Evolutionary conservation across 495 filamentous ascomycete species (phyloP), one percentile per base, ranked within the genome.

Genomic region (Aspergillus mulundensis): DNA sequence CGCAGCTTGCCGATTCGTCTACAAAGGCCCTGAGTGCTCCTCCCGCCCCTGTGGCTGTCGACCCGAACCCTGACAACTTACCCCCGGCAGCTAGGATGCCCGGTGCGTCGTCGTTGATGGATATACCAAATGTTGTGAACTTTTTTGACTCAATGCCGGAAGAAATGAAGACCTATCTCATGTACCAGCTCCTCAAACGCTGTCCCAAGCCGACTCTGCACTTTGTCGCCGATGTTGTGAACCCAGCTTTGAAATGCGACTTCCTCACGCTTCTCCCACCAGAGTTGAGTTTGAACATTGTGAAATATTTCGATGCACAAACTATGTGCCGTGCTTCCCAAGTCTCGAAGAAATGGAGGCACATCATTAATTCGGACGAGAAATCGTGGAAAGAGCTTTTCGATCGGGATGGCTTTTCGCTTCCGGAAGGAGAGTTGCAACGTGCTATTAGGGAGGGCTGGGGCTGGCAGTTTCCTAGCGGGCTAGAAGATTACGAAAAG

Each of bases 201-300:
- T 96, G 94, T 69, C 81, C 89, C 6, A 88, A 96, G 59, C 89
- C 90, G 19, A 96, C 92, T 0, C 78, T 99, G 1, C 91, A 91
- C 68, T 86, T 96, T 46, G 88, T 99, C 60, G 90, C 95, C 20
- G 86, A 90, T 59, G 85, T 91, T 32, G 92, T 99, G 54, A 96
- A 96, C 67, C 95, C 95, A 6, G 91, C 93, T n/a, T 71, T 99
- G 57, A 96, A 95, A 70, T 95, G 90, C 65, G 93, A 99, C 66
- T 95, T 96, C 63, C 66, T 99, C 56, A 78, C 80, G 38, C 78
- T 89, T 55, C 81, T 99, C 16, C 94, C 94, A 18, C 69, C 86
- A 3, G 94, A 99, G 66, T 82, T 99, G 19, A 90, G 88, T 57
- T 77, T 95, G 15, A 89, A 96, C 58, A 84, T 97, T 57, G 79